Evolutionary conservation across 163 green algal genomes (phyloP), one percentile per base, ranked within the genome.

Genomic region (Chlorella variabilis): DNA sequence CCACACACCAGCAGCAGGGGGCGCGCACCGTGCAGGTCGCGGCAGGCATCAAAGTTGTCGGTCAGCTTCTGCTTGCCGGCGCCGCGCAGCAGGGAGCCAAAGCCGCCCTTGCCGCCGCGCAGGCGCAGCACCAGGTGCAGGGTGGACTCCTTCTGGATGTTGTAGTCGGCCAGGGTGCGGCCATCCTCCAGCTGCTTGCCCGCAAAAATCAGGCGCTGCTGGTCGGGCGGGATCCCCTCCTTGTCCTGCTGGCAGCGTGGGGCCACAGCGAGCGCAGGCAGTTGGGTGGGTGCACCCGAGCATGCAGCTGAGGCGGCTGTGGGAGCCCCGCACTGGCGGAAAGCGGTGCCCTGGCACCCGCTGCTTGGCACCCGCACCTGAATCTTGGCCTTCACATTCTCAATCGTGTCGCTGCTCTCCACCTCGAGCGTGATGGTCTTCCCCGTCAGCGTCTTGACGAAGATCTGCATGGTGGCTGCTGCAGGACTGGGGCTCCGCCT

Each of bases 351-450:
- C n/a, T n/a, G n/a, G n/a, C n/a, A n/a, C n/a, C n/a, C n/a, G n/a
- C n/a, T n/a, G n/a, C n/a, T n/a, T n/a, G n/a, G n/a, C n/a, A n/a
- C n/a, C n/a, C 65, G 34, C 65, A 77, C 93, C 88, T 98, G 92
- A 70, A 98, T 96, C 90, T 97, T 98, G 39, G 87, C 77, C 91
- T 98, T 98, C 27, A 97, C 94, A 85, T 97, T 97, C 61, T 98
- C 94, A 63, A 98, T 97, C 34, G 94, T 98, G 91, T 98, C 94
- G 56, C 86, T 94, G 41, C 82, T 92, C 92, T 98, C 95, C 81
- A 98, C 95, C 87, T 98, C 95, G 23, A 98, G 89, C 11, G 95
- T 98, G 90, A 98, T 98, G 48, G 66, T 87, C 63, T 83, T 83
- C 39, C 71, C 71, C 2, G 84, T 88, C 51, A 88, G 69, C 9